Base-by-base conservation (phyloP, 176 grass and related monocot species). In the Eleusine coracana region DNA sequence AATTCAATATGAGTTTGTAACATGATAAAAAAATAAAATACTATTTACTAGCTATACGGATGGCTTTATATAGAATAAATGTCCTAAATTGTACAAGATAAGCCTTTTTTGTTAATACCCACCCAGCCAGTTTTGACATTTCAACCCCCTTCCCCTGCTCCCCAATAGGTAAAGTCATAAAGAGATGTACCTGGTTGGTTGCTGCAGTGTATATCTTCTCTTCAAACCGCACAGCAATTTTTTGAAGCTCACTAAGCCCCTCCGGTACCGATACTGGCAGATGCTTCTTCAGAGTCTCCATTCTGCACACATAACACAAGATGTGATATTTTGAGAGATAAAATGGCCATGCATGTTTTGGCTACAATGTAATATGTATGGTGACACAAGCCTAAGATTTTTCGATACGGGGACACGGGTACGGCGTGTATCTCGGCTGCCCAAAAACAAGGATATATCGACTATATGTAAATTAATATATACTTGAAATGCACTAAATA, bases 211-310 rank as follows among this genome's bases (percentile, higher is more conserved):
- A 95, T 17, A 91, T 92, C 78, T 82, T 91, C 75, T 95, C 92
- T 84, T 98, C 96, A 44, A 95, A 95, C 17, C 85, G 86, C 40
- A 77, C 82, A 12, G 89, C 96, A 77, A 98, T 95, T 28, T 84
- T 88, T 6, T 90, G 60, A 84, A 98, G 92, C 63, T 95, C 96
- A 63, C 20, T 90, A 49, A 98, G 39, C 2, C 89, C 92, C 10
- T 95, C 92, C 20, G 92, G 86, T 34, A 77, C 88, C 23, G 82
- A 91, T 12, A 93, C 81, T n/a, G 90, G 89, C 46, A 91, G 46
- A 20, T 88, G 90, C 79, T 84, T 98, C 90, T 93, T 93, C 55
- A 98, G 88, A 64, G 92, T 93, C 17, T 93, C 92, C 88, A 91
- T 88, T 88, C 96, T 98, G 51, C 78, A 68, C 16, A 14, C 20